Base-by-base conservation (phyloP, 176 grass and related monocot genomes). In the Cenchrus purpureus region DNA sequence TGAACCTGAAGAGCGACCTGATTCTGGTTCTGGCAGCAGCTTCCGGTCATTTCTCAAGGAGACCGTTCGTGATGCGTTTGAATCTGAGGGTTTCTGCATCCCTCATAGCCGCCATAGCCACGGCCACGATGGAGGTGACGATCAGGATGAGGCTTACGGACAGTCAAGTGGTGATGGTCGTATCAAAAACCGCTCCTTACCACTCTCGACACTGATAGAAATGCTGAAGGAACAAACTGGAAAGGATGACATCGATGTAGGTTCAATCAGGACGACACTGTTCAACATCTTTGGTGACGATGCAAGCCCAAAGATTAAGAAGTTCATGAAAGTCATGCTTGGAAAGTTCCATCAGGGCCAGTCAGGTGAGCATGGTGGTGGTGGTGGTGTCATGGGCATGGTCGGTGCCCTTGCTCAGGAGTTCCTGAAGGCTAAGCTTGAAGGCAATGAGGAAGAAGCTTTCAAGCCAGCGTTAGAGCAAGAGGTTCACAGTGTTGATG, bases 311-410 rank as follows among this genome's bases (percentile, higher is more conserved):
- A 98, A 98, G 85, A 87, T 98, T 15, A 98, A 98, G 88, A 98
- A 98, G 65, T 98, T 98, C 90, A 98, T 98, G 97, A 98, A 96
- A 65, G 81, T 98, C 50, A 75, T 98, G 79, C 81, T 98, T 5
- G 79, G 58, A 44, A 95, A 98, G 73, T 91, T 98, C 65, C 80
- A 92, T 34, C 54, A 92, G 56, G 86, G 91, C 2, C 60, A 85
- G 45, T 76, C 76, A 79, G 94, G 91, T 2, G 88, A 91, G 76
- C 25, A 91, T 10, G 87, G 88, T 4, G 53, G 73, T 58, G 73
- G 73, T 76, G 73, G 79, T 17, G 90, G 87, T 73, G 77, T 98
- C 34, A 87, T 98, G 91, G 81, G 91, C 52, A 93, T 98, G 85
- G 88, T 98, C 48, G 93, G 93, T 28, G 56, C 88, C 61, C 90